These are phyloP conservation scores for Arachis stenosperma DNA, from an alignment of 306 rosid genomes.

Conservation along the genomic window DNA sequence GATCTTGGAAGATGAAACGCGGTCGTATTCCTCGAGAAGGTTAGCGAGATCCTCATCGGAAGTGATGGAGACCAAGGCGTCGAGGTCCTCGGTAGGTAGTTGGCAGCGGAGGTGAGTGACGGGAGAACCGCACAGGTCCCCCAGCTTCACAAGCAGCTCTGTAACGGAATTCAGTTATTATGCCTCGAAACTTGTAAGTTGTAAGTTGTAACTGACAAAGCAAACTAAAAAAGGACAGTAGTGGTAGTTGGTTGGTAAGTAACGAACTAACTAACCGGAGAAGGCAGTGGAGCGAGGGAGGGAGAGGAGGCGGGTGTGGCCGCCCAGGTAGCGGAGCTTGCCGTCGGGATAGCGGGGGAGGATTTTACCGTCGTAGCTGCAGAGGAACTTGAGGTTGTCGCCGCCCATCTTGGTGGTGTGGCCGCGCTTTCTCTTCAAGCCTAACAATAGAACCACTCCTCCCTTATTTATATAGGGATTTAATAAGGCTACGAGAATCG, in stretches of 20 bases:
- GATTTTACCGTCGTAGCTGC: slow-evolving; percentile 92
- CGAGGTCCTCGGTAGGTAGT: slow-evolving; percentile 86
- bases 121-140: slow-evolving; percentile 61
- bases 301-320: slow-evolving; percentile 90
- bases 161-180: slow-evolving; percentile 29
- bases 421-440: slow-evolving; percentile 41
- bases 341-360: slow-evolving; percentile 94
- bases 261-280: slow-evolving; percentile 61
- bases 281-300: slow-evolving; percentile 69
- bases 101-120: slow-evolving; percentile 86
- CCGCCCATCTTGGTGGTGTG: background rate
- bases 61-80: slow-evolving; percentile 86
- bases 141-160: slow-evolving; percentile 76
- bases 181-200: background rate
- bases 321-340: slow-evolving; percentile 88
- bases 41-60: slow-evolving; percentile 87
- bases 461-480: slow-evolving; percentile 54
- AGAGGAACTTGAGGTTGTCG: slow-evolving; percentile 67
- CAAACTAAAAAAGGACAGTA: too few relatives aligned
- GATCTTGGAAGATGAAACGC: slow-evolving; percentile 62
- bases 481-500: too few relatives aligned
- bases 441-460: slow-evolving; percentile 22
- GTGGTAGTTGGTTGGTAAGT: background rate
- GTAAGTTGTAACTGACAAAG: background rate
- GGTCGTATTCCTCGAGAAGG: slow-evolving; percentile 87